Evolutionary conservation across 257 asterid species (phyloP).

Genomic region (Solanum sitiens): DNA sequence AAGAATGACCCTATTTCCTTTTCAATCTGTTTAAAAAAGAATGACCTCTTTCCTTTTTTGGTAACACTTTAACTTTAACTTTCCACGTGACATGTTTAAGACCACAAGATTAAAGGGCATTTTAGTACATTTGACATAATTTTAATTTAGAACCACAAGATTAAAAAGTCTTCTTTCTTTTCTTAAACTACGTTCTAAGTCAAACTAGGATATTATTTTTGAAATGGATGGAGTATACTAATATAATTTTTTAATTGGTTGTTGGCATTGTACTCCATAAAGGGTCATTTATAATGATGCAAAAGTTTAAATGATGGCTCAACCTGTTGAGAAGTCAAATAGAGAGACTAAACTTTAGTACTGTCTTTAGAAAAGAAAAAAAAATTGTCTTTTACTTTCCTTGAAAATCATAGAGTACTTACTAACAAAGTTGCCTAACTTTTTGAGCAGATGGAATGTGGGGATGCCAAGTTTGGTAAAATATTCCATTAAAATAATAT

Average conservation of each 20-base stretch:
- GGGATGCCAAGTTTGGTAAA: conserved; percentile 66
- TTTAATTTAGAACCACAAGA: too few species aligned
- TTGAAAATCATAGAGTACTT: background rate
- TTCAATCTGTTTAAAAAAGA: too few species aligned
- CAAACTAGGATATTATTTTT: too few species aligned
- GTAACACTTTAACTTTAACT: too few species aligned
- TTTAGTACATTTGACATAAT: too few species aligned
- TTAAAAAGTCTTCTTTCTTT: too few species aligned
- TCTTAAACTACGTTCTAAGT: too few species aligned
- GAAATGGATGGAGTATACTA: too few species aligned
- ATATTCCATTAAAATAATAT: conserved; percentile 56
- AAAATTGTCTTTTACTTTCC: background rate
- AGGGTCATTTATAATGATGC: background rate
- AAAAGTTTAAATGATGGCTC: background rate
- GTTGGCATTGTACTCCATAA: background rate
- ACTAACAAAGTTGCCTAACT: background rate
- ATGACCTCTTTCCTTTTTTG: too few species aligned
- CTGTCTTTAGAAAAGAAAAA: background rate
- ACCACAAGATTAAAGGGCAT: too few species aligned
- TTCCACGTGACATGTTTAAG: too few species aligned
- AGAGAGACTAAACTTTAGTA: background rate
- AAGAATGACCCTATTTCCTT: too few species aligned
- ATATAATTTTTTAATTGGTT: background rate
- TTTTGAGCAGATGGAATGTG: conserved; percentile 51
- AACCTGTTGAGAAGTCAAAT: background rate